Conservation (phyloP, 2,329 filamentous ascomycete species). For the Aspergillus aculeatus region DNA sequence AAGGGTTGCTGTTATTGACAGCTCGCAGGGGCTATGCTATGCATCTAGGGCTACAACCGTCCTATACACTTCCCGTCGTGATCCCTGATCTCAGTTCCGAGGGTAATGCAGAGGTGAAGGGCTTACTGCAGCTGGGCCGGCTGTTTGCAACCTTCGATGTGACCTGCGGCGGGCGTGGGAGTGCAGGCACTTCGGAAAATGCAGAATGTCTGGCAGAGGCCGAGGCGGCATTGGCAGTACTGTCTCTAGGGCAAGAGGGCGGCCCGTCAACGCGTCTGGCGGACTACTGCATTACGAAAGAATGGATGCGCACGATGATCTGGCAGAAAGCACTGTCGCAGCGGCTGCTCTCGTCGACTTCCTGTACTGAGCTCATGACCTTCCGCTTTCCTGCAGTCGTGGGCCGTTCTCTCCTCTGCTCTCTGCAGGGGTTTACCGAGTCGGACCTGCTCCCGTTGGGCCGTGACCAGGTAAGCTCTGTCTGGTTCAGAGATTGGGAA, state of each 20-base stretch:
- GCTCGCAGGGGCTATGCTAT: conserved; percentile 30
- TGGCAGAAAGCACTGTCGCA: conserved; percentile 31
- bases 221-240: conserved; percentile 21
- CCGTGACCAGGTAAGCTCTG: conserved; percentile 28
- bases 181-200: background rate
- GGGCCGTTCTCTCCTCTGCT: conserved; percentile 25
- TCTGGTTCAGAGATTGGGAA: background rate
- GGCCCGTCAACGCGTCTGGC: conserved; percentile 24
- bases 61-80: conserved; percentile 18
- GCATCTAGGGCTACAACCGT: conserved; percentile 30
- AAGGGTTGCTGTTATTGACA: background rate
- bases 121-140: conserved; percentile 25
- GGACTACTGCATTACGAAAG: conserved; percentile 30
- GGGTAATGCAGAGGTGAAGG: conserved; percentile 22
- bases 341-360: conserved; percentile 27
- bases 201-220: conserved; percentile 19
- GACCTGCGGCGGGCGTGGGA: conserved; percentile 13
- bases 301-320: conserved; percentile 36
- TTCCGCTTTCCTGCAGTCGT: conserved; percentile 28
- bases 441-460: conserved; percentile 30
- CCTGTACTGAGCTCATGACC: conserved; percentile 21
- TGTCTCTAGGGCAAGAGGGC: conserved; percentile 15
- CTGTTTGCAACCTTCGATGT: conserved; percentile 28
- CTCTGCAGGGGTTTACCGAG: conserved; percentile 24
- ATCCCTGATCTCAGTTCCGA: conserved; percentile 1